phyloP scores from a whole-genome alignment of 345 rosid species.

The Crucihimalaya himalaica region DNA sequence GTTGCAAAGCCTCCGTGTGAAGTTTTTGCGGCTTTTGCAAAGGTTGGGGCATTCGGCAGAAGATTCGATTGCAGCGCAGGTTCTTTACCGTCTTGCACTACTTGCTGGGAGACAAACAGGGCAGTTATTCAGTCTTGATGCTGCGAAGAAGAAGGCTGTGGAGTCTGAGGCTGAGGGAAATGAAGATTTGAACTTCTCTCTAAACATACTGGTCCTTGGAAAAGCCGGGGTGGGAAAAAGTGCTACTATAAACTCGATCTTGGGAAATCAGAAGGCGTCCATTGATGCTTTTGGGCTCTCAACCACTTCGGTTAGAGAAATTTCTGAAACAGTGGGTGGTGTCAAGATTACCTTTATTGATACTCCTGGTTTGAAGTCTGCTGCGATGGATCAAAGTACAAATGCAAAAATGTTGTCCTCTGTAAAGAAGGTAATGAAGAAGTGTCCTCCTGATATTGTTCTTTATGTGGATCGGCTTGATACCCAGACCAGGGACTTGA shows the following conservation, averaged over 20 bases:
- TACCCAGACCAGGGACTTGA: conserved; percentile 79
- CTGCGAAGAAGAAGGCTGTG: conserved; percentile 70
- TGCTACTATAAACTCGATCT: conserved; percentile 86
- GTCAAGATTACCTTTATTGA: conserved; percentile 70
- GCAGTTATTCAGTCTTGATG: conserved; percentile 73
- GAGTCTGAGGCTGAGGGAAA: conserved; percentile 69
- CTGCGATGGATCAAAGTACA: conserved; percentile 75
- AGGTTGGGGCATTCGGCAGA: conserved; percentile 78
- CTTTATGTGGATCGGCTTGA: conserved; percentile 90
- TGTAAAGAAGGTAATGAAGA: conserved; percentile 64
- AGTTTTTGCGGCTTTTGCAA: conserved; percentile 84
- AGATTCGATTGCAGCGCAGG: conserved; percentile 78
- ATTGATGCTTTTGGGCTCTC: conserved; percentile 81
- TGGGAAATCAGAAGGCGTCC: conserved; percentile 66
- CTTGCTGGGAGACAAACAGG: conserved; percentile 77
- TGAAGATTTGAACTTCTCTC: conserved; percentile 63
- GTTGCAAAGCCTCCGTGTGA: conserved; percentile 72
- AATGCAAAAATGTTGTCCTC: conserved; percentile 69
- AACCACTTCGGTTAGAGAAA: conserved; percentile 67
- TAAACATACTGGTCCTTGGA: conserved; percentile 86
- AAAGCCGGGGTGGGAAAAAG: conserved; percentile 97
- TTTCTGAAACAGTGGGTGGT: conserved; percentile 68
- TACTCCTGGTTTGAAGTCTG: conserved; percentile 80
- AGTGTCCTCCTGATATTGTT: conserved; percentile 79
- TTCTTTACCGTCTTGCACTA: conserved; percentile 72